phyloP scores from a whole-genome alignment of 2,329 filamentous ascomycete genomes.

The Pseudogymnoascus sp. region DNA sequence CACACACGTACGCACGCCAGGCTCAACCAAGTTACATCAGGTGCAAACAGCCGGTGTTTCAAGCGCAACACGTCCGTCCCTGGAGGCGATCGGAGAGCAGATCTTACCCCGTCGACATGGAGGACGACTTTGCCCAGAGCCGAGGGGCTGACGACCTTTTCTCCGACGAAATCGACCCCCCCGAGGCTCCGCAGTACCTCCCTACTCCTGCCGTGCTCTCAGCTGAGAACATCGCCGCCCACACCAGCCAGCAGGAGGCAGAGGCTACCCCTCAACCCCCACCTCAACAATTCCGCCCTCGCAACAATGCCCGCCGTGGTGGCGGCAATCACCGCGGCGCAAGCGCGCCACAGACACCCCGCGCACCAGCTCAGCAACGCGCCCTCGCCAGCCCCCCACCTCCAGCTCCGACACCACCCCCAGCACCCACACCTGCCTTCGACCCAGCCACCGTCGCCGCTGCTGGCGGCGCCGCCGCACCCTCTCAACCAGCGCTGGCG shows the following conservation, averaged over 20 bases:
- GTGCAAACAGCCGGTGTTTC: neutral
- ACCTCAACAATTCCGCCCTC: neutral
- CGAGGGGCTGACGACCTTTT: constrained; percentile 29
- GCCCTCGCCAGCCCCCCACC: neutral
- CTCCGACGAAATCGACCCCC: constrained; percentile 28
- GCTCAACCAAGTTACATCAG: neutral
- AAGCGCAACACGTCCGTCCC: neutral
- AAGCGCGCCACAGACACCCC: constrained; percentile 5
- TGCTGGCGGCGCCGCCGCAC: constrained; percentile 13
- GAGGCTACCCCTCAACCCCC: neutral
- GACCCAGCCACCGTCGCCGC: neutral
- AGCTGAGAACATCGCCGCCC: neutral
- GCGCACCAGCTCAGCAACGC: constrained; percentile 9
- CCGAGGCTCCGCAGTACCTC: constrained; percentile 15
- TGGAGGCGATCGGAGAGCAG: neutral
- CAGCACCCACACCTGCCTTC: constrained; percentile 11
- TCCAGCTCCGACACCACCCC: constrained; percentile 7
- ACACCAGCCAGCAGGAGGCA: neutral
- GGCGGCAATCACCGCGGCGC: neutral
- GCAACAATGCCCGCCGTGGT: neutral
- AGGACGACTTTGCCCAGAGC: constrained; percentile 26
- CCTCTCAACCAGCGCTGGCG: constrained; percentile 11
- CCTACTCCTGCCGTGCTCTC: neutral
- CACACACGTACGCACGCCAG: neutral
- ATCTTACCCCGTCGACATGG: constrained; percentile 10